These are phyloP conservation scores for Boletellus emodensis DNA, from an alignment of 768 basidiomycete species.

Conservation along the genomic window DNA sequence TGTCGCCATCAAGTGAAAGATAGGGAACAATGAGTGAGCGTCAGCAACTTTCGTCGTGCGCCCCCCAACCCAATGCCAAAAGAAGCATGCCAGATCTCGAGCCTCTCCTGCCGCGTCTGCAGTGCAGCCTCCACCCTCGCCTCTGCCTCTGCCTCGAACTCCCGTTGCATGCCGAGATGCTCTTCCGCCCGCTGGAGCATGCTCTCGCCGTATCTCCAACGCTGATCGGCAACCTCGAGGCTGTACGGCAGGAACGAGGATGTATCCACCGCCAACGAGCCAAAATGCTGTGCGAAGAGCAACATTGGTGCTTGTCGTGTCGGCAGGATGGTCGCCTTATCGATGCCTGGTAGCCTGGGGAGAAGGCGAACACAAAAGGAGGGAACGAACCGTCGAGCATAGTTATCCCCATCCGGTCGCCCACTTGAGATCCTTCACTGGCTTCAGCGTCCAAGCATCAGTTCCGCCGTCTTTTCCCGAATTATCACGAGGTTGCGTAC, in stretches of 20 bases:
- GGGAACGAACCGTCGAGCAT: slow-evolving; percentile 74
- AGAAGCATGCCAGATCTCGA: slow-evolving; percentile 50
- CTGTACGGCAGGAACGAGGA: slow-evolving; percentile 74
- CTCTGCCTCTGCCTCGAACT: slow-evolving; percentile 66
- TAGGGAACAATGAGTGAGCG: neutral
- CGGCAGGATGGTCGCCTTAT: neutral
- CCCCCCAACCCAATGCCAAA: neutral
- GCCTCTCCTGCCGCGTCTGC: slow-evolving; percentile 72
- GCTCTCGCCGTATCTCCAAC: slow-evolving; percentile 83
- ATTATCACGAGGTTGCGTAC: slow-evolving; percentile 98
- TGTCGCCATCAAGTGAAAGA: slow-evolving; percentile 23
- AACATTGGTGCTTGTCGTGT: neutral
- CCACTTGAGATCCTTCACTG: slow-evolving; percentile 71
- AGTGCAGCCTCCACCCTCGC: slow-evolving; percentile 76
- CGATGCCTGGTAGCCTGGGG: no score
- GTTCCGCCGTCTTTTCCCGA: slow-evolving; percentile 91
- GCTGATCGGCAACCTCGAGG: slow-evolving; percentile 82
- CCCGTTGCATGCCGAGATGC: slow-evolving; percentile 69
- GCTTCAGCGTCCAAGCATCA: slow-evolving; percentile 78
- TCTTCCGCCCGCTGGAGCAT: slow-evolving; percentile 80
- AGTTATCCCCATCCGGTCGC: slow-evolving; percentile 76
- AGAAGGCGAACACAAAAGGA: no score
- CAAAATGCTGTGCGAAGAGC: slow-evolving; percentile 54
- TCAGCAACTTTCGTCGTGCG: neutral
- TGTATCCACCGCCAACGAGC: slow-evolving; percentile 71